Conservation (phyloP, 345 rosid genomes). For the Ceriops zippeliana region DNA sequence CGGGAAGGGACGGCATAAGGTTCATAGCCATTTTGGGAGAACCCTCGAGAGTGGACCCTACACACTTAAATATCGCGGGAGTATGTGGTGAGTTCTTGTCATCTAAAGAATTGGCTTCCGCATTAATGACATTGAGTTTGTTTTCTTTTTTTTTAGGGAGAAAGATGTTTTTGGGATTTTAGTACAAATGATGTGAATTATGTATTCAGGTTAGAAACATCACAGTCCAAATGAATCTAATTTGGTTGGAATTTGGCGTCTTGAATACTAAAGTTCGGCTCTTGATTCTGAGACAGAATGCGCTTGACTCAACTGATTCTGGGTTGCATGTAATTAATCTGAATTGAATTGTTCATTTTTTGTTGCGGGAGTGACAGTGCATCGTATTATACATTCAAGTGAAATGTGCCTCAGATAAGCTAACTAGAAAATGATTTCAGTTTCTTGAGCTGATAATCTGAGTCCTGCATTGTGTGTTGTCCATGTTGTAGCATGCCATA, state of each 20-base stretch:
- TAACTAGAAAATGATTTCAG: too few relatives aligned
- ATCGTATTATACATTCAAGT: too few relatives aligned
- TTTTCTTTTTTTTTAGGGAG: neutral
- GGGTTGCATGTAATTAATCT: too few relatives aligned
- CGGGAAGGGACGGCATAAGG: slow-evolving; percentile 62
- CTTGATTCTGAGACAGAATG: too few relatives aligned
- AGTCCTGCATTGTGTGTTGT: too few relatives aligned
- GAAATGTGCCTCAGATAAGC: too few relatives aligned
- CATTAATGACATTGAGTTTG: neutral
- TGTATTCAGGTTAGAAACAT: neutral
- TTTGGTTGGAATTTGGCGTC: neutral
- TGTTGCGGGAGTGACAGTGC: too few relatives aligned
- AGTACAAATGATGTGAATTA: neutral
- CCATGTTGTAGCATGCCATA: too few relatives aligned
- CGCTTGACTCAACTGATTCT: too few relatives aligned
- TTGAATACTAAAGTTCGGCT: too few relatives aligned
- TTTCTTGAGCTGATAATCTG: too few relatives aligned
- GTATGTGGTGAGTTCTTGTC: slow-evolving; percentile 61
- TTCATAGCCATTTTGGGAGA: slow-evolving; percentile 77
- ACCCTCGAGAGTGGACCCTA: slow-evolving; percentile 69
- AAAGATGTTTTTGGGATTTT: neutral
- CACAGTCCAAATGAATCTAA: neutral
- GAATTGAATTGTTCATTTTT: too few relatives aligned
- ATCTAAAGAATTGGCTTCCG: neutral
- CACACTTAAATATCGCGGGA: slow-evolving; percentile 65